phyloP scores from a whole-genome alignment of 2,329 filamentous ascomycete species.

The Boeremia exigua region DNA sequence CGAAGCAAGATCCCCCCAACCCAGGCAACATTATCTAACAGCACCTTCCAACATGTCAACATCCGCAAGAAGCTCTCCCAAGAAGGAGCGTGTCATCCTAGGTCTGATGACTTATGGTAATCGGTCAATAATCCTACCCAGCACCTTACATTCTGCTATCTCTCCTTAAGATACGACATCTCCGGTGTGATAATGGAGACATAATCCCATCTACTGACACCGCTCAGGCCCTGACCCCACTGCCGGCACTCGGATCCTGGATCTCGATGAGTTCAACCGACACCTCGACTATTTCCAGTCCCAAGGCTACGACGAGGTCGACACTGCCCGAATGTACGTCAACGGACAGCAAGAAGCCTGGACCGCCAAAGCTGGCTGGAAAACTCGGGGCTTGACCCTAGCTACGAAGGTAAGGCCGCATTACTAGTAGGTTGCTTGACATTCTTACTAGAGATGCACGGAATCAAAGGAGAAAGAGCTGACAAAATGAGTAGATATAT shows the following conservation, averaged over 20 bases:
- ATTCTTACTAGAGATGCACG: not conserved
- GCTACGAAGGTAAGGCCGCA: conserved; percentile 78
- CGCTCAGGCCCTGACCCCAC: not conserved
- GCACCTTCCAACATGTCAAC: not conserved
- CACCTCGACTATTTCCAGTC: conserved; percentile 74
- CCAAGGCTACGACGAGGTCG: conserved; percentile 78
- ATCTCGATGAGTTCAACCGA: conserved; percentile 68
- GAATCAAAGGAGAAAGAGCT: not conserved
- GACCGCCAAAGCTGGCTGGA: conserved; percentile 74
- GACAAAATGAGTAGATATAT: not conserved
- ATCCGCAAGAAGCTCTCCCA: not conserved
- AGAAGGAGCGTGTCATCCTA: not conserved
- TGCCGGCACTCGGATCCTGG: conserved; percentile 72
- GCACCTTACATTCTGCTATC: not conserved
- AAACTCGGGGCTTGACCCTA: conserved; percentile 73
- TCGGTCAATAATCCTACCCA: not conserved
- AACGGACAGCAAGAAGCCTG: conserved; percentile 76
- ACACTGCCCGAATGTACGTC: conserved; percentile 77
- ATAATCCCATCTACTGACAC: not conserved
- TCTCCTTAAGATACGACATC: not conserved
- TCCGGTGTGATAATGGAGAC: too few species aligned
- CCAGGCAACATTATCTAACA: too few species aligned
- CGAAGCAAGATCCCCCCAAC: too few species aligned
- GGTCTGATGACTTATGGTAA: conserved; percentile 1
- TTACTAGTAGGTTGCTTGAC: too few species aligned